Evolutionary conservation across 2,329 filamentous ascomycete species (phyloP).

Genomic region (Botryosphaeria agaves): DNA sequence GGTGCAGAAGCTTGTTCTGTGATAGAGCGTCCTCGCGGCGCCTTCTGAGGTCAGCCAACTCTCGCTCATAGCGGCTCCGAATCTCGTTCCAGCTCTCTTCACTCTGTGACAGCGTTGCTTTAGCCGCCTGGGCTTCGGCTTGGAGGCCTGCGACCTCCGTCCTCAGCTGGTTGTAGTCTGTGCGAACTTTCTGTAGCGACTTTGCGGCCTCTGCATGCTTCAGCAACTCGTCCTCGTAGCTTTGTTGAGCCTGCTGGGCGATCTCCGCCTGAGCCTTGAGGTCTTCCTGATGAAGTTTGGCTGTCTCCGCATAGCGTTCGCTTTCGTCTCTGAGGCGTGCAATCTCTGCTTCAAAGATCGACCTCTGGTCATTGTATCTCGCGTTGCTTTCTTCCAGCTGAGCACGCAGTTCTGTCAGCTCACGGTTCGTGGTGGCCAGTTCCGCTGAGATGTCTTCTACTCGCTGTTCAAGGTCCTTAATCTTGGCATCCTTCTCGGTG

Average conservation of each 20-base stretch:
- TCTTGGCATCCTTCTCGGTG: slow-evolving; percentile 59
- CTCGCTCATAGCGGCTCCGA: slow-evolving; percentile 63
- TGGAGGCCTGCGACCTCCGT: slow-evolving; percentile 58
- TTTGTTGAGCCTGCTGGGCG: slow-evolving; percentile 79
- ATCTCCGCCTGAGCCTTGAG: slow-evolving; percentile 88
- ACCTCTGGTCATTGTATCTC: slow-evolving; percentile 67
- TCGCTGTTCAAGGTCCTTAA: slow-evolving; percentile 67
- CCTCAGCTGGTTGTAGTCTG: slow-evolving; percentile 68
- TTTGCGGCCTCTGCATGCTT: slow-evolving; percentile 95
- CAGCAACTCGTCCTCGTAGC: slow-evolving; percentile 85
- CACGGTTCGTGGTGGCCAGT: slow-evolving; percentile 62
- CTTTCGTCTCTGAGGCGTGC: slow-evolving; percentile 68
- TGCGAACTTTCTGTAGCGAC: slow-evolving; percentile 58
- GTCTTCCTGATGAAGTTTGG: slow-evolving; percentile 77
- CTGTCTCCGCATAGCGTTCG: slow-evolving; percentile 60
- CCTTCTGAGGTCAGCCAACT: slow-evolving; percentile 60
- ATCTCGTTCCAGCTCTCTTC: slow-evolving; percentile 81
- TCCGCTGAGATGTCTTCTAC: slow-evolving; percentile 72
- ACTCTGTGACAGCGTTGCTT: slow-evolving; percentile 58
- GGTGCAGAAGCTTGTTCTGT: slow-evolving; percentile 80
- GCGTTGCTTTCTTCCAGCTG: slow-evolving; percentile 59
- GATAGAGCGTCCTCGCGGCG: slow-evolving; percentile 70
- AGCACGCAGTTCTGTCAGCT: slow-evolving; percentile 64
- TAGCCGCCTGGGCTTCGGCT: slow-evolving; percentile 73
- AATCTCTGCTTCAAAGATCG: slow-evolving; percentile 61